Evolutionary conservation across 768 basidiomycete genomes (phyloP), one percentile per base, ranked within the genome.

Genomic region (Hericium rajendrae): DNA sequence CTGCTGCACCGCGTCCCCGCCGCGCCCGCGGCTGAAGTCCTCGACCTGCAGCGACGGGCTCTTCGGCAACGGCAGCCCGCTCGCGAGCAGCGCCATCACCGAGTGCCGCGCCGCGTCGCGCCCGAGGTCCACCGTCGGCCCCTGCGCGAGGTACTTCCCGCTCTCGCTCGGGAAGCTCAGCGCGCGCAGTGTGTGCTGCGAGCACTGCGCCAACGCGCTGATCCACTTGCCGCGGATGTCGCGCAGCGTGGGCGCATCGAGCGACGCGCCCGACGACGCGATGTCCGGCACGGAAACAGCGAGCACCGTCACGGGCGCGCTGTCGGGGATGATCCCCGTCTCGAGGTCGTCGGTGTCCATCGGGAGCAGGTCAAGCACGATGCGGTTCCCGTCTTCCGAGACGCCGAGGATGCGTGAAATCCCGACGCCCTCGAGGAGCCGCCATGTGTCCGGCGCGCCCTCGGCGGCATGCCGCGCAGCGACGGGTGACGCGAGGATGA

Each of bases 11-110:
- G 67, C 58, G 58, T 70, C 67, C 11, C 56, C 60, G 26, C 56
- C 61, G 22, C 65, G 40, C 12, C 71, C 64, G 3, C 70, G 68
- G 15, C 71, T 69, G 15, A 65, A 60, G 46, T 69, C 74, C 4
- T 70, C 67, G 10, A 84, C 62, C 61, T 83, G 83, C 54, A 81
- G 72, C 0, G 86, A 89, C 11, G 88, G 88, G 62, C 86, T 87
- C 68, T 83, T 87, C 12, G 86, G 86, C 3, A 88, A 62, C 3
- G 87, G 86, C 4, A 77, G 59, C 3, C 78, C 80, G 3, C 76
- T 69, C 3, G 71, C 68, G 38, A 78, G 65, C 55, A 78, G 70
- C 20, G 76, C 71, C 49, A 71, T 56, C 48, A 75, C 66, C 20
- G 74, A 71, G 18, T 68, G 63, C 38, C 69, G 71, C 28, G 49